Percentiles rank a stretch among this genome's conserved stretches.
Evolutionary conservation across 2,329 filamentous ascomycete species (phyloP).

Genomic region (Pseudogymnoascus sp.): DNA sequence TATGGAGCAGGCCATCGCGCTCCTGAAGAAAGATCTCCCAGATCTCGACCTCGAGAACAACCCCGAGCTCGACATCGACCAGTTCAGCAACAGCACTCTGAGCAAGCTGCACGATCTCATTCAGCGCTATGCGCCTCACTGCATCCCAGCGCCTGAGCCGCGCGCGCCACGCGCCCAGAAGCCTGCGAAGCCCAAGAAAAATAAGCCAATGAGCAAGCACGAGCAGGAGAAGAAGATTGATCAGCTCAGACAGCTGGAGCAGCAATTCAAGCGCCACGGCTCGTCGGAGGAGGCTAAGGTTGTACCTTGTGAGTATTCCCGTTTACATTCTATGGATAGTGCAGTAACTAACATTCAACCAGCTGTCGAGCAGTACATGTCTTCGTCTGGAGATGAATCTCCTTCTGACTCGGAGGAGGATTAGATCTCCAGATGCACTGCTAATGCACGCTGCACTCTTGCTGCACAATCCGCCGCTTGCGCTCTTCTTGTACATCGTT

Average conservation of each 20-base stretch:
- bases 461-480: conserved; percentile 3
- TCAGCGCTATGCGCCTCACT: conserved; percentile 40
- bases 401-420: conserved; percentile 44
- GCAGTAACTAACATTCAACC: conserved; percentile 13
- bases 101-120: conserved; percentile 46
- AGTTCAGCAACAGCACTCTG: conserved; percentile 44
- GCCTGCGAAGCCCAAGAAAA: conserved; percentile 42
- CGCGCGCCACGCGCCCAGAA: conserved; percentile 24
- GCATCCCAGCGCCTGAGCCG: conserved; percentile 34
- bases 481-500: conserved; percentile 4
- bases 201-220: conserved; percentile 67
- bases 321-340: neutral
- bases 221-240: conserved; percentile 62
- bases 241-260: conserved; percentile 51
- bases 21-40: conserved; percentile 79
- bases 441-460: neutral
- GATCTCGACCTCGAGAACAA: conserved; percentile 58
- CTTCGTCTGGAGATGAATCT: conserved; percentile 45
- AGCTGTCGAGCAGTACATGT: conserved; percentile 28
- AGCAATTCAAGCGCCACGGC: conserved; percentile 30
- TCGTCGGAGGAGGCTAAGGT: conserved; percentile 33
- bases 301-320: conserved; percentile 23
- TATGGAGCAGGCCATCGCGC: conserved; percentile 71
- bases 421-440: conserved; percentile 14
- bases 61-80: conserved; percentile 51